Conservation (phyloP, 257 asterid genomes). For the Nicotiana sylvestris region DNA sequence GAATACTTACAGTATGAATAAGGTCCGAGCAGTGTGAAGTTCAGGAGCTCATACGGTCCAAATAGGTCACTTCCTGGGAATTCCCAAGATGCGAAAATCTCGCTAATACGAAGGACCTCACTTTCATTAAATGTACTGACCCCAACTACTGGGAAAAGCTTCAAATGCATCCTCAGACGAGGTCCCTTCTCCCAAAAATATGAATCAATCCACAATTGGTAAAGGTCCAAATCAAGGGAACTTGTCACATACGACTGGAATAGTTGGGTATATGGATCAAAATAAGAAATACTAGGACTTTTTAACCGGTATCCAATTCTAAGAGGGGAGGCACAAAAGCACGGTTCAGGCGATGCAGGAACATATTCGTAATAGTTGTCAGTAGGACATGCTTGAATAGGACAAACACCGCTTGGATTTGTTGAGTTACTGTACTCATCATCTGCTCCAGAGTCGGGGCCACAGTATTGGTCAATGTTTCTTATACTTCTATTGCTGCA, state of each 20-base stretch:
- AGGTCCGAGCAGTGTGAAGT: constrained; percentile 48
- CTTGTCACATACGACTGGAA: constrained; percentile 29
- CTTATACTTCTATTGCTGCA: constrained; percentile 27
- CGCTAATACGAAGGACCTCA: constrained; percentile 32
- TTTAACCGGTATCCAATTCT: constrained; percentile 46
- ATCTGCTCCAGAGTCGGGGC: constrained; percentile 22
- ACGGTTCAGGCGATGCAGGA: constrained; percentile 32
- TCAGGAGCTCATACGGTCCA: constrained; percentile 55
- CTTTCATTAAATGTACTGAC: constrained; percentile 30
- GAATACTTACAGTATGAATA: constrained; percentile 34
- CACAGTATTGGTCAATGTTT: constrained; percentile 31
- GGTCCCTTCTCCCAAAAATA: constrained; percentile 45
- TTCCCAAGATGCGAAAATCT: constrained; percentile 31
- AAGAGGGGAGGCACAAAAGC: constrained; percentile 52
- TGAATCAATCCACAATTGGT: constrained; percentile 38
- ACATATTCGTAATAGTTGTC: constrained; percentile 40
- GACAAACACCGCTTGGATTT: constrained; percentile 22
- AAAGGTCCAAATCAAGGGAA: constrained; percentile 27
- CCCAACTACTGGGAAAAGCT: constrained; percentile 37
- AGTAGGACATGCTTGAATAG: constrained; percentile 35
- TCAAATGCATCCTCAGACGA: constrained; percentile 44
- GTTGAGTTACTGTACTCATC: constrained; percentile 12
- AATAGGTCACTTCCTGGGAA: constrained; percentile 30
- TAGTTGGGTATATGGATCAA: constrained; percentile 29
- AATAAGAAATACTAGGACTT: constrained; percentile 48